These are phyloP conservation scores for Hypsizygus marmoreus DNA, from an alignment of 768 basidiomycete genomes.

Conservation along the genomic window DNA sequence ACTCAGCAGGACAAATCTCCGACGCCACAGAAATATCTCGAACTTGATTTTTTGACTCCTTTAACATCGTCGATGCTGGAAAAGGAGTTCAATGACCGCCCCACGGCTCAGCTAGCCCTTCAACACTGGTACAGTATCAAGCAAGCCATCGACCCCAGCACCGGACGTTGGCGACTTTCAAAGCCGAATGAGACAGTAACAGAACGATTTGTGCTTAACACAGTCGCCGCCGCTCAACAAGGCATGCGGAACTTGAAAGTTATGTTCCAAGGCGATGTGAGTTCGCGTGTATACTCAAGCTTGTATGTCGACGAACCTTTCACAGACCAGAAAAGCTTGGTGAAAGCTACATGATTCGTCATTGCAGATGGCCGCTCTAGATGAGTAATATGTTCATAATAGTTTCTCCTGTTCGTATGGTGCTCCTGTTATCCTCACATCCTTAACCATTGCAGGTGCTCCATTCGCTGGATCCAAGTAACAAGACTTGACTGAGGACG, in stretches of 20 bases:
- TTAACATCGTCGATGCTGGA: neutral
- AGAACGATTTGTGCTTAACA: conserved; percentile 1
- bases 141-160: neutral
- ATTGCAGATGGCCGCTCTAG: too few species aligned
- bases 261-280: neutral
- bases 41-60: neutral
- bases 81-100: neutral
- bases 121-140: neutral
- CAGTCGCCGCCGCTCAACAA: neutral
- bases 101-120: neutral
- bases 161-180: conserved; percentile 2
- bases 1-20: neutral
- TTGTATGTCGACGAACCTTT: too few species aligned
- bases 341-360: too few species aligned
- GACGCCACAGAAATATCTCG: neutral
- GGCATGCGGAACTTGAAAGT: conserved; percentile 2
- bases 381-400: too few species aligned
- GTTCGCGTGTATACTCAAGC: too few species aligned
- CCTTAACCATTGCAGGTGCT: too few species aligned
- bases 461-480: too few species aligned
- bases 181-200: neutral
- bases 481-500: too few species aligned
- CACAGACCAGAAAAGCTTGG: too few species aligned
- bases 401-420: too few species aligned
- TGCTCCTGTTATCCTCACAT: too few species aligned